A percentile compares a stretch with the other conserved stretches of the same genome.
Conservation (phyloP, 2,329 filamentous ascomycete genomes). For the Neopestalotiopsis rosae region DNA sequence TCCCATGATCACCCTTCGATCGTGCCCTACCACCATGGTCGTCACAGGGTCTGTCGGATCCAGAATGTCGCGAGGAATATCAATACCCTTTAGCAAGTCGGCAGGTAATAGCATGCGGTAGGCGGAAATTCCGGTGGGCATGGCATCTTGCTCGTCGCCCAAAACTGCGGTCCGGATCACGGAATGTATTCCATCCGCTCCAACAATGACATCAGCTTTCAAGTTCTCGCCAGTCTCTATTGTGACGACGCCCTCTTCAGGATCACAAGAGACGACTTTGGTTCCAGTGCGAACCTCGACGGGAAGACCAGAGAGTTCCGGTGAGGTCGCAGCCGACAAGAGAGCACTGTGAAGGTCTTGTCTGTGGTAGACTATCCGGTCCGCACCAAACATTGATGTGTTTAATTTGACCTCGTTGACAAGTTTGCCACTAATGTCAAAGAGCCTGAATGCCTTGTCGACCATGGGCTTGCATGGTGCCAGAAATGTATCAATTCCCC, state of each 20-base stretch:
- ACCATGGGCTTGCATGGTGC: slow-evolving; percentile 36
- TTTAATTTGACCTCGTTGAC: slow-evolving; percentile 38
- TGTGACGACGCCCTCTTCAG: slow-evolving; percentile 38
- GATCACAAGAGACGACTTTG: slow-evolving; percentile 44
- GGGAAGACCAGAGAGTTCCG: slow-evolving; percentile 28
- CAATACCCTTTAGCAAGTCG: slow-evolving; percentile 19
- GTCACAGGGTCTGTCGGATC: slow-evolving; percentile 45
- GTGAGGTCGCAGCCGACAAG: slow-evolving; percentile 24
- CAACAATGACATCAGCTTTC: slow-evolving; percentile 39
- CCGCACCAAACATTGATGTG: slow-evolving; percentile 40
- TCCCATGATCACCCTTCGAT: slow-evolving; percentile 50
- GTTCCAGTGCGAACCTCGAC: slow-evolving; percentile 32
- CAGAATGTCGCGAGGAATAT: slow-evolving; percentile 32
- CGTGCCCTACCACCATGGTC: slow-evolving; percentile 50
- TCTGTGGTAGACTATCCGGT: slow-evolving; percentile 46
- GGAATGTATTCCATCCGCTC: slow-evolving; percentile 41
- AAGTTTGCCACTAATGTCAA: slow-evolving; percentile 25
- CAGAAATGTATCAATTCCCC: slow-evolving; percentile 35
- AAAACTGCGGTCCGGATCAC: slow-evolving; percentile 24
- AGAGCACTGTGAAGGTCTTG: slow-evolving; percentile 44
- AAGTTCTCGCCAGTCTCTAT: slow-evolving; percentile 38
- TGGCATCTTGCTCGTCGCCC: slow-evolving; percentile 24
- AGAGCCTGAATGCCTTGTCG: slow-evolving; percentile 42
- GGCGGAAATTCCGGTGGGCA: slow-evolving; percentile 42
- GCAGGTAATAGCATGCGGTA: slow-evolving; percentile 41